A percentile compares a stretch with the other conserved stretches of the same genome.
These are phyloP conservation scores for Aureobasidium sp. DNA, from an alignment of 2,329 filamentous ascomycete genomes.

Conservation along the genomic window DNA sequence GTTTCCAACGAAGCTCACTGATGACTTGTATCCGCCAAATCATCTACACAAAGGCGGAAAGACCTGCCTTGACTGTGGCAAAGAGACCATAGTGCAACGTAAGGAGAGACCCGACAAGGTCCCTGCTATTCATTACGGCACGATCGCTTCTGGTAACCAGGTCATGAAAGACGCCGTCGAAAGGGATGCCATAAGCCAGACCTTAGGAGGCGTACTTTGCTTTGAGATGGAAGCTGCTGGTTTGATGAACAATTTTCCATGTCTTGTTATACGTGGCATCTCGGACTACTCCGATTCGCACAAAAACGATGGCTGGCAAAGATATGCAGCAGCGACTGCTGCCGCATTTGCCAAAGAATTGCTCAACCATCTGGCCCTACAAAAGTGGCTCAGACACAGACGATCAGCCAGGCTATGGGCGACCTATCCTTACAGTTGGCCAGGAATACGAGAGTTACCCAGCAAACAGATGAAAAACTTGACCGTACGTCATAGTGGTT, in stretches of 20 bases:
- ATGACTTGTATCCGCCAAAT: neutral
- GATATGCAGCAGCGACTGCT: slow-evolving; percentile 20
- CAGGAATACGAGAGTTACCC: neutral
- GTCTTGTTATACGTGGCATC: slow-evolving; percentile 22
- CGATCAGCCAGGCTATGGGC: neutral
- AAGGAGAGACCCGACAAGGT: neutral
- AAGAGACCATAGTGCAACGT: neutral
- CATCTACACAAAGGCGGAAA: neutral
- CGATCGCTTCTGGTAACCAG: slow-evolving; percentile 16
- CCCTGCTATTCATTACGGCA: neutral
- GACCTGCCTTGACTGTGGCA: neutral
- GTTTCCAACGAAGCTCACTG: neutral
- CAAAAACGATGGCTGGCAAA: slow-evolving; percentile 23
- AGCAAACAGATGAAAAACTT: neutral
- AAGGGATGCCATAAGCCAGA: slow-evolving; percentile 17
- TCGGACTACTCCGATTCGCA: slow-evolving; percentile 24
- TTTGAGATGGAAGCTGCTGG: slow-evolving; percentile 26
- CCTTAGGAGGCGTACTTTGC: slow-evolving; percentile 14
- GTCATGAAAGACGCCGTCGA: slow-evolving; percentile 13
- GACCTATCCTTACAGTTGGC: neutral
- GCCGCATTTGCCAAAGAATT: slow-evolving; percentile 22
- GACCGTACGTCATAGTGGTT: neutral
- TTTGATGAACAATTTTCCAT: slow-evolving; percentile 21
- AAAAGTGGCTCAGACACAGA: neutral
- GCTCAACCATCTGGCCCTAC: neutral